These are phyloP conservation scores for Argentina anserina DNA, from an alignment of 306 rosid species.

Conservation along the genomic window DNA sequence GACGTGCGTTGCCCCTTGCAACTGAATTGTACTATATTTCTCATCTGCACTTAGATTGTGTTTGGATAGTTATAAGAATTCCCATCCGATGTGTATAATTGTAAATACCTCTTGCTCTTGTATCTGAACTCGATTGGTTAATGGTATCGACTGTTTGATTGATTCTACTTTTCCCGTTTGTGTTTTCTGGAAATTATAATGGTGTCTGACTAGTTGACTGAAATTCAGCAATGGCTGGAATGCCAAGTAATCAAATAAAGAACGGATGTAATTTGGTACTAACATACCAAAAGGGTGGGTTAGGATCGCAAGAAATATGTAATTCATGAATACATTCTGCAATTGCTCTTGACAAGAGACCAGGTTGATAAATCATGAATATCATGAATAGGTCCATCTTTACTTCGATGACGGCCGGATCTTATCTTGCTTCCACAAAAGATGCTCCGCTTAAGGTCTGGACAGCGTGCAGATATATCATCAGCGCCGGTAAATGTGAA, in stretches of 20 bases:
- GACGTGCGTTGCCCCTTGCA: slow-evolving; percentile 35
- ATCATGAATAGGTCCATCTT: not conserved
- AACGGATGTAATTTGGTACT: no score
- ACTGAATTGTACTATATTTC: not conserved
- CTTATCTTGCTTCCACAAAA: not conserved
- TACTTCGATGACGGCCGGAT: not conserved
- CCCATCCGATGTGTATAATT: slow-evolving; percentile 31
- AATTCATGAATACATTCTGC: not conserved
- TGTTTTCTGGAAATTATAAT: not conserved
- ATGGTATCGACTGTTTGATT: not conserved
- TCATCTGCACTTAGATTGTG: not conserved
- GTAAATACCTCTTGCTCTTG: slow-evolving; percentile 40
- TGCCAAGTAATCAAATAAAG: not conserved
- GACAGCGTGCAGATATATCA: not conserved
- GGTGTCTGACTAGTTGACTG: not conserved
- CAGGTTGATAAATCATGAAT: not conserved
- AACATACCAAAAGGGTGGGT: not conserved
- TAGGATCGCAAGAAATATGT: not conserved
- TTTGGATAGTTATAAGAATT: not conserved
- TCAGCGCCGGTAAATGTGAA: slow-evolving; percentile 1
- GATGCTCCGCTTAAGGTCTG: not conserved
- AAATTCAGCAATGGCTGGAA: not conserved
- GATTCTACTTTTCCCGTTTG: not conserved
- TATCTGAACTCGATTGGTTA: not conserved
- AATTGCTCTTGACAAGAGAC: not conserved